Conservation (phyloP, 306 rosid species). For the Inga leiocalycina region DNA sequence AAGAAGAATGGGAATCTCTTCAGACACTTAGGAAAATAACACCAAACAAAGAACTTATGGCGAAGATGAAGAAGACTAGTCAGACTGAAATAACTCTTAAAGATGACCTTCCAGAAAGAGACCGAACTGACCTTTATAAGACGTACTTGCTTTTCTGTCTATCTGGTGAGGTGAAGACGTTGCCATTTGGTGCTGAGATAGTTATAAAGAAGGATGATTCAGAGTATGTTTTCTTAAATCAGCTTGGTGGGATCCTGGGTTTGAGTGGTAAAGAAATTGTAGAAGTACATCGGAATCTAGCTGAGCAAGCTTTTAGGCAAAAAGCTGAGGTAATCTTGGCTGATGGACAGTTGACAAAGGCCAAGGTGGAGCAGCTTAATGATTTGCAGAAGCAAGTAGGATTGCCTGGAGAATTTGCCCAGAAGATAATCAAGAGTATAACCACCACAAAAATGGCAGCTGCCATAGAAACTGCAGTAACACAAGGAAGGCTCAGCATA, state of each 20-base stretch:
- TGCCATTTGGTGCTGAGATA: slow-evolving; percentile 83
- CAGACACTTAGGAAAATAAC: slow-evolving; percentile 72
- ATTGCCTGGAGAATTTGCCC: slow-evolving; percentile 84
- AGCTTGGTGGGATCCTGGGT: slow-evolving; percentile 90
- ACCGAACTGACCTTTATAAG: slow-evolving; percentile 88
- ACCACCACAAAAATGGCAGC: slow-evolving; percentile 94
- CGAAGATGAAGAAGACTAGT: slow-evolving; percentile 80
- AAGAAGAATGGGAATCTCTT: slow-evolving; percentile 79
- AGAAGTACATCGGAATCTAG: slow-evolving; percentile 85
- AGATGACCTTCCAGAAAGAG: slow-evolving; percentile 89
- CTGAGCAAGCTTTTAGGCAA: slow-evolving; percentile 94
- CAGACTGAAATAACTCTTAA: slow-evolving; percentile 92
- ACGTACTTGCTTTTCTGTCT: slow-evolving; percentile 81
- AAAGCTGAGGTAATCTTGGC: slow-evolving; percentile 96
- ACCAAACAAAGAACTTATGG: slow-evolving; percentile 67
- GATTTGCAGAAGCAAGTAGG: slow-evolving; percentile 88
- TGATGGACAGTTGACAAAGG: slow-evolving; percentile 92
- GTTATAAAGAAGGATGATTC: slow-evolving; percentile 87
- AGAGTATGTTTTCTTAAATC: slow-evolving; percentile 73
- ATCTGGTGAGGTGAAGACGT: slow-evolving; percentile 80
- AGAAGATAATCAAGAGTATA: slow-evolving; percentile 89
- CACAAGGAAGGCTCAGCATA: slow-evolving; percentile 85
- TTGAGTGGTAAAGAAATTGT: slow-evolving; percentile 72
- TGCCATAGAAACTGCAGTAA: slow-evolving; percentile 89
- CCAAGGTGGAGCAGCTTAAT: slow-evolving; percentile 83